These are phyloP conservation scores for Taphrina populina DNA, from an alignment of 1,139 yeast species.

Conservation along the genomic window DNA sequence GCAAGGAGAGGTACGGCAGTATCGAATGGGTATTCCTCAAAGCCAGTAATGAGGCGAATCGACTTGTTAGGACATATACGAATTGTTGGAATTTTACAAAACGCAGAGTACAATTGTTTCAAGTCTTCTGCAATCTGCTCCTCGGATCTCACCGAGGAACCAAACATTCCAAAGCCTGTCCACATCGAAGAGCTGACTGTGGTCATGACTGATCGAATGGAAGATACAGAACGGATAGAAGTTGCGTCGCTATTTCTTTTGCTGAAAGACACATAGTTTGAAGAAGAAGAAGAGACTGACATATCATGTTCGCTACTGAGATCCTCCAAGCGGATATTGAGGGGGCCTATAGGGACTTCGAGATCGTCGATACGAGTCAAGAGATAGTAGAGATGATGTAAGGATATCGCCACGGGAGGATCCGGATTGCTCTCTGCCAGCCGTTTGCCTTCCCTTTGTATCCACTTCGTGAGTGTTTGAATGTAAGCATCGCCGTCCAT, in stretches of 20 bases:
- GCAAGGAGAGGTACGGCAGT: constrained; percentile 62
- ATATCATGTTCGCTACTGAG: constrained; percentile 48
- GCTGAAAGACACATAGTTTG: constrained; percentile 52
- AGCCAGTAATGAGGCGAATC: constrained; percentile 57
- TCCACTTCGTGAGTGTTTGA: constrained; percentile 19
- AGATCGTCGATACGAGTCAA: constrained; percentile 59
- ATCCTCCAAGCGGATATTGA: constrained; percentile 59
- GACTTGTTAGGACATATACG: constrained; percentile 60
- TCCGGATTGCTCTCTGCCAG: constrained; percentile 25
- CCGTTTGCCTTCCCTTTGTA: constrained; percentile 26
- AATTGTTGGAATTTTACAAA: constrained; percentile 65
- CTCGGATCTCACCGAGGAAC: constrained; percentile 9
- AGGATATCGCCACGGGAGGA: constrained; percentile 44
- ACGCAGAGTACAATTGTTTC: constrained; percentile 61
- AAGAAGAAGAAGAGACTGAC: constrained; percentile 45
- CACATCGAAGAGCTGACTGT: constrained; percentile 49
- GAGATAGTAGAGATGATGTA: constrained; percentile 63
- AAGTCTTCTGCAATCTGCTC: constrained; percentile 47
- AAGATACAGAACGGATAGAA: constrained; percentile 62
- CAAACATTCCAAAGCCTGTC: constrained; percentile 40
- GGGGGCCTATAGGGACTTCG: constrained; percentile 61
- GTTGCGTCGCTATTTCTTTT: constrained; percentile 57
- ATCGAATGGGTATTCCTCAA: constrained; percentile 71
- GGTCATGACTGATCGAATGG: constrained; percentile 58
- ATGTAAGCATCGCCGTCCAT: constrained; percentile 32